Evolutionary conservation across 106 monocot genomes (phyloP).

Genomic region (Apostasia shenzhenica): DNA sequence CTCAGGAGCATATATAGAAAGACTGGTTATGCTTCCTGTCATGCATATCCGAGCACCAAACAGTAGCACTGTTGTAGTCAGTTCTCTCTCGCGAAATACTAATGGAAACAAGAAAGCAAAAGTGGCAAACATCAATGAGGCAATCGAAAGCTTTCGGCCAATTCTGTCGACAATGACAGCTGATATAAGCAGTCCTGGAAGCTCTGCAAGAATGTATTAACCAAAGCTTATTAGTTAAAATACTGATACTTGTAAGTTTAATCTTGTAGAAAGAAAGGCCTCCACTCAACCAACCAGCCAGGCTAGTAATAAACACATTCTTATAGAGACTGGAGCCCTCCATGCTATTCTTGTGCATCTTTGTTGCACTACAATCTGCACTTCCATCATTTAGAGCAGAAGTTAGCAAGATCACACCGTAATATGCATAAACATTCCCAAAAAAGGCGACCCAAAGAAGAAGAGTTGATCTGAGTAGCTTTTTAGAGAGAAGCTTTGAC

Average conservation of each 20-base stretch:
- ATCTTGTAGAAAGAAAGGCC: not conserved
- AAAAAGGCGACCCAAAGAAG: constrained; percentile 74
- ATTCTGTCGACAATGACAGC: constrained; percentile 56
- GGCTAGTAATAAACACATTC: constrained; percentile 72
- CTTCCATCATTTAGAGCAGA: constrained; percentile 33
- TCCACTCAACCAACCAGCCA: constrained; percentile 40
- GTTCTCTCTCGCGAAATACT: constrained; percentile 27
- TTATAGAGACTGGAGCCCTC: constrained; percentile 34
- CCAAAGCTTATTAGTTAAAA: not conserved
- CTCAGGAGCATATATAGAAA: constrained; percentile 85
- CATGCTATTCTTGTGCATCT: not conserved
- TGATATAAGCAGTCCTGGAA: constrained; percentile 64
- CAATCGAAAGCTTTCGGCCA: constrained; percentile 69
- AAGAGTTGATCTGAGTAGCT: constrained; percentile 53
- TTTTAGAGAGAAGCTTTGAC: constrained; percentile 30
- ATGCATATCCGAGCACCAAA: constrained; percentile 74
- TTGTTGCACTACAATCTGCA: constrained; percentile 19
- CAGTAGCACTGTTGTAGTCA: constrained; percentile 39
- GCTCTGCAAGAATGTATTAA: constrained; percentile 32
- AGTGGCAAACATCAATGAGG: constrained; percentile 48
- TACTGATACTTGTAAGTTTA: not conserved
- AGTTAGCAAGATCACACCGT: constrained; percentile 73
- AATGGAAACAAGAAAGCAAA: constrained; percentile 59
- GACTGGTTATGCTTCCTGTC: constrained; percentile 54
- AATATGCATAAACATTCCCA: constrained; percentile 81